Evolutionary conservation across 345 rosid genomes (phyloP), one percentile per base, ranked within the genome.

Genomic region (Acer yangbiense): DNA sequence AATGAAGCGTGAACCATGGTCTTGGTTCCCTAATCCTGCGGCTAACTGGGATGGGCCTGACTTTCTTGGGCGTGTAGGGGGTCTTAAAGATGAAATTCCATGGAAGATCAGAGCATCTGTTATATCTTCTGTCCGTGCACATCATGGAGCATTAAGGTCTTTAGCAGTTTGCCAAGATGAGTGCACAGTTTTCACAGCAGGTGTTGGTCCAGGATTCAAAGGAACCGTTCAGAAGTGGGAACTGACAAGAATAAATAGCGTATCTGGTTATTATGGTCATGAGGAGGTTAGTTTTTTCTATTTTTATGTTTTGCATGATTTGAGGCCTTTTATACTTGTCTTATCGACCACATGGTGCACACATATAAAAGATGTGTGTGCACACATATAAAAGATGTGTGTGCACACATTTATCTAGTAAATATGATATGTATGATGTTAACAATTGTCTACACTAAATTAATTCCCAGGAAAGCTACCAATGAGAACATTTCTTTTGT

Each of bases 141-240:
- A 94, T 83, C 93, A 88, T 63, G 97, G 98, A 84, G 93, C 92
- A 70, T 71, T 94, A 80, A 89, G 97, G 87, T 90, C 94, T 75
- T 80, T 93, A 79, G 95, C 95, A 32, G 94, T 89, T 82, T 85
- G 89, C 77, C 90, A 88, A 82, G 97, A 94, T 83, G 98, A 94
- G 80, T 85, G 88, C 86, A 87, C 90, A 44, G 88, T 93, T 83
- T 93, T 90, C 82, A 93, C 97, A 76, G 95, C 98, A 78, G 98
- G 98, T 32, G 86, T 86, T 75, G 94, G 95, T 86, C 91, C 95
- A 74, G 98, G 98, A 74, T 94, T 89, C 82, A 93, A 88, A 85
- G 98, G 98, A 81, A 93, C 92, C 55, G 92, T 94, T 65, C 97
- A 89, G 81, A 94, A 89, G 86, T 94, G 98, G 98, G 98, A 94